These are phyloP conservation scores for Colletotrichum graminicola DNA, from an alignment of 2,329 filamentous ascomycete species.

Conservation along the genomic window DNA sequence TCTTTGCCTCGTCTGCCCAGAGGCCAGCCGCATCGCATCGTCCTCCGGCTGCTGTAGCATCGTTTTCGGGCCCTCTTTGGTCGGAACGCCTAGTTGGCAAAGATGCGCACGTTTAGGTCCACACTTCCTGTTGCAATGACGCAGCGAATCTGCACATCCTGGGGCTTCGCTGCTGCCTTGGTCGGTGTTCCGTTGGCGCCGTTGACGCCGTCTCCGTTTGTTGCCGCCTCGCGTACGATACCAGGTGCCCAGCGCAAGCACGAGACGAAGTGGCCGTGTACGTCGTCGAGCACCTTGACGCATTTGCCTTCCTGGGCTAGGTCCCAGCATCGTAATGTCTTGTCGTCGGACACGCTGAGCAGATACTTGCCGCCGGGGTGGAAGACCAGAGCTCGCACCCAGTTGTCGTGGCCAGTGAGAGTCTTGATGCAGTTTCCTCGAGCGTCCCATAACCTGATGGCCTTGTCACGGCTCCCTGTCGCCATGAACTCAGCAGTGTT, in stretches of 20 bases:
- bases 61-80: neutral
- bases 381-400: slow-evolving; percentile 88
- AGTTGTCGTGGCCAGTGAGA: slow-evolving; percentile 91
- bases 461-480: slow-evolving; percentile 90
- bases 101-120: slow-evolving; percentile 83
- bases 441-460: slow-evolving; percentile 89
- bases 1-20: neutral
- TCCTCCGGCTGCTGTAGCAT: slow-evolving; percentile 1
- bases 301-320: slow-evolving; percentile 90
- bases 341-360: slow-evolving; percentile 88
- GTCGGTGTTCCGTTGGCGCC: slow-evolving; percentile 57
- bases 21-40: slow-evolving; percentile 7
- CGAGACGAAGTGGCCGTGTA: slow-evolving; percentile 86
- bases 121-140: slow-evolving; percentile 91
- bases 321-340: slow-evolving; percentile 94
- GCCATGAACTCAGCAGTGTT: slow-evolving; percentile 90
- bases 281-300: slow-evolving; percentile 82
- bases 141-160: slow-evolving; percentile 78
- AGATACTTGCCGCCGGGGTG: slow-evolving; percentile 94
- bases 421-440: slow-evolving; percentile 88
- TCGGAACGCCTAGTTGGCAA: slow-evolving; percentile 66
- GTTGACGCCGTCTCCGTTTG: slow-evolving; percentile 54
- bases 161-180: slow-evolving; percentile 61
- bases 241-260: slow-evolving; percentile 90
- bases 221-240: slow-evolving; percentile 70